A percentile compares a stretch with the other conserved stretches of the same genome.
These are phyloP conservation scores for Aspergillus brasiliensis DNA, from an alignment of 2,329 filamentous ascomycete species.

Conservation along the genomic window DNA sequence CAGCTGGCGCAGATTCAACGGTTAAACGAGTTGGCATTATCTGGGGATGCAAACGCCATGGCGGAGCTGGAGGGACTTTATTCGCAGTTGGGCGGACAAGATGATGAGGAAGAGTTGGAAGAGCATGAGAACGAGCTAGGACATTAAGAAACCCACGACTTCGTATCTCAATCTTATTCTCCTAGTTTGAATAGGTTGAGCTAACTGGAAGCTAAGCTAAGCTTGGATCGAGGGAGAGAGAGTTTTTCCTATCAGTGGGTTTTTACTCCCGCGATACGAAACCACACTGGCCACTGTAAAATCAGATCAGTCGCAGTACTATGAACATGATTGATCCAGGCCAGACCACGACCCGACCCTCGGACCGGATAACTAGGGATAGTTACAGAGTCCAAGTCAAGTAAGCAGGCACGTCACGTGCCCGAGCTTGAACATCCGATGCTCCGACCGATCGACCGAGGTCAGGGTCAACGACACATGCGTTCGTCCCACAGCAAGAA, in stretches of 20 bases:
- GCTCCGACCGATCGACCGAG: background rate
- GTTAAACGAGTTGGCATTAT: slow-evolving; percentile 38
- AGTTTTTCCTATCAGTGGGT: background rate
- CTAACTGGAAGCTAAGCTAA: too few species aligned
- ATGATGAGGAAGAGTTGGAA: background rate
- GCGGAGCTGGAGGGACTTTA: slow-evolving; percentile 41
- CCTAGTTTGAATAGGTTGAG: too few species aligned
- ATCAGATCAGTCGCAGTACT: background rate
- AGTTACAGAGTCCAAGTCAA: too few species aligned
- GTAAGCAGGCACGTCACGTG: background rate
- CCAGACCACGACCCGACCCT: background rate
- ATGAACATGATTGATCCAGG: background rate
- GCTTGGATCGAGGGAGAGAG: too few species aligned
- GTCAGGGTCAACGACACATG: background rate
- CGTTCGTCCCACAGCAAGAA: too few species aligned
- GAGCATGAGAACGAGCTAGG: background rate
- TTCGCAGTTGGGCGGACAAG: slow-evolving; percentile 26
- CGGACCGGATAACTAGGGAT: too few species aligned
- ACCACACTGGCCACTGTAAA: background rate
- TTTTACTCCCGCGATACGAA: background rate
- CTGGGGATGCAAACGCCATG: slow-evolving; percentile 41
- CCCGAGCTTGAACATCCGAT: background rate
- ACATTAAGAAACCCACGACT: background rate
- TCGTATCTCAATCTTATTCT: background rate
- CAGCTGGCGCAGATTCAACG: slow-evolving; percentile 39